Evolutionary conservation across 192 early-diverging fungal species (phyloP).

Genomic region (Gryganskiella cystojenkinii): DNA sequence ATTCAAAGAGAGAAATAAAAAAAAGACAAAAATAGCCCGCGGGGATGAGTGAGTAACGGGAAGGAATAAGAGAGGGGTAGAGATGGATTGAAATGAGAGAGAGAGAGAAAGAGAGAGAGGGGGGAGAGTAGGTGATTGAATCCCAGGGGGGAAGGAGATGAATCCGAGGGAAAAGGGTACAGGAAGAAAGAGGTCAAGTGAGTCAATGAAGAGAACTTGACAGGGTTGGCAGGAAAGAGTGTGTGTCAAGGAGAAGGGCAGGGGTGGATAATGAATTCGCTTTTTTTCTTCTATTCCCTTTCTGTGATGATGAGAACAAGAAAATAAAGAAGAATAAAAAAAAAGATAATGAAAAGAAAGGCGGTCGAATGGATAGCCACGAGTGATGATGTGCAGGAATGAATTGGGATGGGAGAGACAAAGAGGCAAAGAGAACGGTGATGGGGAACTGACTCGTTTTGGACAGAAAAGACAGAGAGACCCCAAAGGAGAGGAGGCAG

Average conservation of each 20-base stretch:
- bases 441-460: no score
- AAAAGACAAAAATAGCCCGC: background rate
- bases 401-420: background rate
- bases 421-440: background rate
- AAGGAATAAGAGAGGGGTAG: background rate
- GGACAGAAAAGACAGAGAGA: slow-evolving; percentile 5
- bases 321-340: background rate
- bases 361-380: background rate
- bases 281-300: background rate
- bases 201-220: background rate
- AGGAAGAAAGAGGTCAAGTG: background rate
- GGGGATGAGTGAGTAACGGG: background rate
- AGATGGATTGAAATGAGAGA: background rate
- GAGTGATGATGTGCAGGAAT: background rate
- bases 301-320: background rate
- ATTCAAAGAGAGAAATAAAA: background rate
- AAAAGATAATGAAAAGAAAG: slow-evolving; percentile 2
- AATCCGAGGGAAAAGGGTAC: background rate
- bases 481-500: background rate
- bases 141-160: background rate
- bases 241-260: background rate
- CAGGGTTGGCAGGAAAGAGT: background rate
- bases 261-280: background rate
- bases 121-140: background rate
- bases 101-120: background rate